phyloP scores from a whole-genome alignment of 768 basidiomycete species.

The Porpolomopsis calyptriformis region DNA sequence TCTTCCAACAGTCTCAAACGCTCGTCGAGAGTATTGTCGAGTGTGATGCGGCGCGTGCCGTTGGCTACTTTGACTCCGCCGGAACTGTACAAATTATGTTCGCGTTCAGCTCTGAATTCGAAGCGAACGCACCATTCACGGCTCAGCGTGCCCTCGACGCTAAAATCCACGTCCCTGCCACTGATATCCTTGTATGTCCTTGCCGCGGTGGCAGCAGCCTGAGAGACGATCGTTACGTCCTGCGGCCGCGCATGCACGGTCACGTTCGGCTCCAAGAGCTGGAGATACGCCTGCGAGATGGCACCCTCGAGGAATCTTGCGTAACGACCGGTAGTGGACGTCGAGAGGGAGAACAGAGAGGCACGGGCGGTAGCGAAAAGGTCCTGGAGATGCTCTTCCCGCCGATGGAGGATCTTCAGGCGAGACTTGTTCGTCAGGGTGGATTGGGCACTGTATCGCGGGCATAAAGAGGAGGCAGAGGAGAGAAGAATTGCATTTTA shows the following conservation, averaged over 20 bases:
- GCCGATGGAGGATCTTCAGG: slow-evolving; percentile 75
- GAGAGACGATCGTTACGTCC: slow-evolving; percentile 50
- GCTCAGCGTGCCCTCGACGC: slow-evolving; percentile 50
- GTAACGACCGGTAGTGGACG: slow-evolving; percentile 56
- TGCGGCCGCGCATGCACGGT: slow-evolving; percentile 56
- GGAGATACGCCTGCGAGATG: slow-evolving; percentile 78
- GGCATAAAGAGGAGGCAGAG: slow-evolving; percentile 1
- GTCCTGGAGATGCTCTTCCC: slow-evolving; percentile 87
- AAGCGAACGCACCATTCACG: slow-evolving; percentile 50
- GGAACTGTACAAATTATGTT: slow-evolving; percentile 36
- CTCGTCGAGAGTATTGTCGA: slow-evolving; percentile 94
- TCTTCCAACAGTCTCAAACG: slow-evolving; percentile 83
- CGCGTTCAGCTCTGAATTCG: not conserved
- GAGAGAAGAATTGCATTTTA: slow-evolving; percentile 22
- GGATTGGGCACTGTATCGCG: slow-evolving; percentile 66
- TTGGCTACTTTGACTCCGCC: slow-evolving; percentile 77
- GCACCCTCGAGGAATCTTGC: slow-evolving; percentile 72
- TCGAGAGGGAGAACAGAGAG: slow-evolving; percentile 49
- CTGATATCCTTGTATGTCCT: slow-evolving; percentile 67
- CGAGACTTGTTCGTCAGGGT: slow-evolving; percentile 96
- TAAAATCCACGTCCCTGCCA: slow-evolving; percentile 50
- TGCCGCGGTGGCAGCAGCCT: slow-evolving; percentile 56
- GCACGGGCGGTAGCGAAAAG: slow-evolving; percentile 69
- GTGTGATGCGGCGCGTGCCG: slow-evolving; percentile 65
- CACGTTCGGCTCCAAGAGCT: slow-evolving; percentile 65